A percentile compares a stretch with the other conserved stretches of the same genome.
These are phyloP conservation scores for Aurinia saxatilis DNA, from an alignment of 345 rosid genomes.

Conservation along the genomic window DNA sequence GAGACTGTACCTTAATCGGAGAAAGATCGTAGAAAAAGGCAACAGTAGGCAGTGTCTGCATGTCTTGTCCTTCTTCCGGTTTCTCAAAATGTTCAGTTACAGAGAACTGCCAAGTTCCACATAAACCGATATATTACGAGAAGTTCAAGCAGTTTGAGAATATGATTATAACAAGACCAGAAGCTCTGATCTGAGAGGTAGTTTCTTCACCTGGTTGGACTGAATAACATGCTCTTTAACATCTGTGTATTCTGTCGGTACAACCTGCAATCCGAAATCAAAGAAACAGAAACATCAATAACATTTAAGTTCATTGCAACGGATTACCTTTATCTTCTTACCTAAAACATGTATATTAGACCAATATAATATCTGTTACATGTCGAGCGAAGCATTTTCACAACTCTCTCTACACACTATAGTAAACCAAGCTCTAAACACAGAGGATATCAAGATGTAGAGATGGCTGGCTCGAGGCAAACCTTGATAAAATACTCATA, in stretches of 20 bases:
- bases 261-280: constrained; percentile 47
- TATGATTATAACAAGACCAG: too few relatives aligned
- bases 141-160: too few relatives aligned
- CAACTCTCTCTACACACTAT: neutral
- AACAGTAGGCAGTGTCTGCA: constrained; percentile 44
- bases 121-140: neutral
- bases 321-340: neutral
- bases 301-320: neutral
- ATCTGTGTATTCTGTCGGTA: constrained; percentile 63
- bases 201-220: constrained; percentile 57
- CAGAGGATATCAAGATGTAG: neutral
- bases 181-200: neutral
- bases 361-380: neutral
- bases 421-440: neutral
- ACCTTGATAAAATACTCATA: constrained; percentile 85
- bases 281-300: neutral
- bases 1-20: constrained; percentile 63
- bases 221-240: constrained; percentile 45
- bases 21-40: constrained; percentile 77
- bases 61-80: constrained; percentile 30
- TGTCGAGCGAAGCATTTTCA: neutral
- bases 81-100: constrained; percentile 68
- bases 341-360: neutral
- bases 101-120: constrained; percentile 43
- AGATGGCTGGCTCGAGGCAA: constrained; percentile 6